phyloP scores from a whole-genome alignment of 371 early-diverging fungal species.

The Mortierella polycephala region DNA sequence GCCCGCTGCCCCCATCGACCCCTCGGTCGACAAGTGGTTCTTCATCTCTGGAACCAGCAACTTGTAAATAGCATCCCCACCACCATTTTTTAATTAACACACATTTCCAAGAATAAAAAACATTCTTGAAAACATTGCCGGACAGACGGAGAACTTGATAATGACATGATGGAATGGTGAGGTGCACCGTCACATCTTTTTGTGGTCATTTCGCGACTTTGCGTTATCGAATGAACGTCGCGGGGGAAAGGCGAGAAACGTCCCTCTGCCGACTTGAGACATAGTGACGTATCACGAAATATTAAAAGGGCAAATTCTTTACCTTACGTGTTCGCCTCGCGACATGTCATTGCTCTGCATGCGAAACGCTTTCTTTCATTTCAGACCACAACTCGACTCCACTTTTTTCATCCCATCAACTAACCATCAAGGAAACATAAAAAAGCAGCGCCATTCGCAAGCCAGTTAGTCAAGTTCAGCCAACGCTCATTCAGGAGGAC shows the following conservation, averaged over 20 bases:
- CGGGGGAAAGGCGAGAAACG: not conserved
- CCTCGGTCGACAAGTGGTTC: constrained; percentile 97
- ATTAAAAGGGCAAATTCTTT: constrained; percentile 8
- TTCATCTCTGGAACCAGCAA: constrained; percentile 84
- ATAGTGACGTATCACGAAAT: not conserved
- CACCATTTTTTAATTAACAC: not conserved
- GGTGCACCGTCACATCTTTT: too few species aligned
- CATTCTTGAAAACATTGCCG: too few species aligned
- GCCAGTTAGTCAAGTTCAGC: not conserved
- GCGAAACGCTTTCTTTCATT: not conserved
- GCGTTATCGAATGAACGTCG: too few species aligned
- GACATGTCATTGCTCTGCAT: constrained; percentile 5
- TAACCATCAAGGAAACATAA: too few species aligned
- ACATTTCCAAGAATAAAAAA: not conserved
- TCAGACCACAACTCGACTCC: not conserved
- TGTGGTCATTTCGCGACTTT: too few species aligned
- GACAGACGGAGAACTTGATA: too few species aligned
- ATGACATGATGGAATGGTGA: too few species aligned
- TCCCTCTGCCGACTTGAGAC: not conserved
- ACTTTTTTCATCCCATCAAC: not conserved
- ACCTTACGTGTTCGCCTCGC: constrained; percentile 30
- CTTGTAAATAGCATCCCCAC: constrained; percentile 61
- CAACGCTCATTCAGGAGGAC: not conserved
- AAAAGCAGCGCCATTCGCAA: not conserved
- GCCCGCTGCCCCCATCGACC: constrained; percentile 71